Base-by-base conservation (phyloP, 2,329 filamentous ascomycete genomes). In the Trichoderma sp. region DNA sequence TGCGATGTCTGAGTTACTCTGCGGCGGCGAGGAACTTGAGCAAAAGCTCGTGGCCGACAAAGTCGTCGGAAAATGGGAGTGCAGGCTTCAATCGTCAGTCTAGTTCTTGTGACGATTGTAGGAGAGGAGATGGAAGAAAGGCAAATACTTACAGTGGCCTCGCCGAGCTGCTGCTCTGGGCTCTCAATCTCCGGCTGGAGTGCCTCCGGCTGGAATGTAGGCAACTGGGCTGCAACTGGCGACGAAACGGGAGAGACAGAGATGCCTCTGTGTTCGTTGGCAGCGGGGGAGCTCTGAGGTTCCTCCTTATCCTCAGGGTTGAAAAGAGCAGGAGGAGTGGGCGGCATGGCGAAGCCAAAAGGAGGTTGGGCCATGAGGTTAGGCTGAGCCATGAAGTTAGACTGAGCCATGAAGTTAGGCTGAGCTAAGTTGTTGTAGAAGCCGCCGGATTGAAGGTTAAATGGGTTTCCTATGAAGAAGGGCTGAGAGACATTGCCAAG, bases 131-230 rank as follows among this genome's bases (percentile, higher is more conserved):
- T 12, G 28, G 61, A 64, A 30, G 63, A 56, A 36, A 11, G 28
- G 39, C 11, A 9, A 8, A 18, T 61, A 71, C 69, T 71, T 28
- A 67, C 69, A 43, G n/a, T 58, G 51, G 57, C 26, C n/a, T 60
- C 61, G 47, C 32, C 47, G 18, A 64, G 4, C 36, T 43, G 36
- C 32, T 53, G 30, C 9, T 39, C 60, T 7, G 69, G 69, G 30
- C 28, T 63, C 18, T 60, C 58, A 4, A 32, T 36, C 18, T 18
- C 36, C 2, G 56, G 30, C 21, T 24, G 63, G 21, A 56, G 21
- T 15, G 21, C 24, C 28, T 66, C 47, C 3, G 21, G 64, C 4
- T 67, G 64, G 8, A 58, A 43, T 1, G 51, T 6, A 0, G 24
- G 32, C 15, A 67, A 2, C 18, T 67, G 64, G 6, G 28, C 24